Evolutionary conservation across 2,329 filamentous ascomycete genomes (phyloP).

Genomic region (Claviceps paspali): DNA sequence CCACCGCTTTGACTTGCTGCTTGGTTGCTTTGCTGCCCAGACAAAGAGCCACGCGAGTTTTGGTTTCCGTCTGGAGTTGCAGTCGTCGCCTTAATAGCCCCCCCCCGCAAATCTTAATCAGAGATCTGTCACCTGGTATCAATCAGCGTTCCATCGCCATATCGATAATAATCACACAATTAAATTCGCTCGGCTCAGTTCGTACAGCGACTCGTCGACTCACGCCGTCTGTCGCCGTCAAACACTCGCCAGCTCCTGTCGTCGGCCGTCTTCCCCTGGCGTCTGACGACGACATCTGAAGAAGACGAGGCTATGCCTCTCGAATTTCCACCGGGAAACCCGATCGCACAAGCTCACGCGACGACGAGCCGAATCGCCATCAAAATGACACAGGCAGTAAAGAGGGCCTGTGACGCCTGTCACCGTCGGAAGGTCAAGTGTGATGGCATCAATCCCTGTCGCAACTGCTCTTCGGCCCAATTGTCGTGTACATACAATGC

Average conservation of each 20-base stretch:
- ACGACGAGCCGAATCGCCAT: neutral
- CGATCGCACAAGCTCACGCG: too few relatives aligned
- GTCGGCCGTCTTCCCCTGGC: neutral
- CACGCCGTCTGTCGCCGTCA: too few relatives aligned
- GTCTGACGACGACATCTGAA: neutral
- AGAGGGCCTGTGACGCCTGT: conserved; percentile 56
- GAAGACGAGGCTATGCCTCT: conserved; percentile 1
- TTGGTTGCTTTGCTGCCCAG: conserved; percentile 3
- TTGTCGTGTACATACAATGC: conserved; percentile 60
- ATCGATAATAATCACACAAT: too few relatives aligned
- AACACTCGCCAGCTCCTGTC: too few relatives aligned
- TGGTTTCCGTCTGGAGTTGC: conserved; percentile 4
- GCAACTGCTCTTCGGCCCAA: conserved; percentile 52
- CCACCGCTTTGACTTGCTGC: conserved; percentile 9
- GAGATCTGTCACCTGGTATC: conserved; percentile 4
- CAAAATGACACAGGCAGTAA: conserved; percentile 36
- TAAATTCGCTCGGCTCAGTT: too few relatives aligned
- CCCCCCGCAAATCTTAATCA: conserved; percentile 15
- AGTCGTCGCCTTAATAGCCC: conserved; percentile 1
- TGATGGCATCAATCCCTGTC: conserved; percentile 54
- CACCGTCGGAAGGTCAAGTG: conserved; percentile 64
- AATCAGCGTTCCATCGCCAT: conserved; percentile 4
- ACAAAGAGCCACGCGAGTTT: conserved; percentile 7
- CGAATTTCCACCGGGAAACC: too few relatives aligned
- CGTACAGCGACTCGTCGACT: too few relatives aligned